phyloP scores from a whole-genome alignment of 495 filamentous ascomycete genomes.

The Rostrohypoxylon terebratum region DNA sequence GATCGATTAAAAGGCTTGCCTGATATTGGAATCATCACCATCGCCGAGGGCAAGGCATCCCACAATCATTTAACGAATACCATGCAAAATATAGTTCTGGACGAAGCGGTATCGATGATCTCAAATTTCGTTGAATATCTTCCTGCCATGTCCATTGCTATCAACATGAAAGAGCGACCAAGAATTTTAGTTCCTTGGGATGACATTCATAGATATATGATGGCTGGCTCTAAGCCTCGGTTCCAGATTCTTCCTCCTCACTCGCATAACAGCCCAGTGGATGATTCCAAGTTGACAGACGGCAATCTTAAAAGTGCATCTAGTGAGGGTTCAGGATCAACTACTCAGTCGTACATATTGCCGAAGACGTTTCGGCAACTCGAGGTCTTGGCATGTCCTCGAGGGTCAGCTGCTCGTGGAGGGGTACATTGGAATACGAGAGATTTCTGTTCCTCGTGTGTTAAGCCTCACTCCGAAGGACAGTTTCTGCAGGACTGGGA shows the following conservation, averaged over 20 bases:
- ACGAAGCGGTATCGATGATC: slow-evolving; percentile 74
- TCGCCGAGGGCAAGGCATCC: slow-evolving; percentile 63
- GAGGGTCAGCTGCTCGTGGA: slow-evolving; percentile 67
- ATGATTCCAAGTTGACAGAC: slow-evolving; percentile 41
- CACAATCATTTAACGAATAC: slow-evolving; percentile 56
- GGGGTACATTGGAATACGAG: slow-evolving; percentile 63
- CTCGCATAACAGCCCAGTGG: slow-evolving; percentile 55
- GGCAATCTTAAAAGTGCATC: slow-evolving; percentile 7
- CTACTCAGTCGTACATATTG: slow-evolving; percentile 46
- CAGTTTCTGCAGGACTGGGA: slow-evolving; percentile 75
- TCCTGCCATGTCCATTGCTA: slow-evolving; percentile 82
- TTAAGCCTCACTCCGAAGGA: slow-evolving; percentile 73
- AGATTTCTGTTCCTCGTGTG: slow-evolving; percentile 71
- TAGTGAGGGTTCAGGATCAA: slow-evolving; percentile 5
- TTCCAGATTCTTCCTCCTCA: slow-evolving; percentile 41
- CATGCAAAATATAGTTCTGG: slow-evolving; percentile 66
- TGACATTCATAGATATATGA: slow-evolving; percentile 50
- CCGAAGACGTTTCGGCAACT: slow-evolving; percentile 65
- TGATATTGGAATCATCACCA: slow-evolving; percentile 51
- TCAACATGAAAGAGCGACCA: slow-evolving; percentile 85
- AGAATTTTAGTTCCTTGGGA: slow-evolving; percentile 78
- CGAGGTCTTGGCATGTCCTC: slow-evolving; percentile 66
- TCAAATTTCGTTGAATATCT: slow-evolving; percentile 74
- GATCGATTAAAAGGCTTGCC: slow-evolving; percentile 39
- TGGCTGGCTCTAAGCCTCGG: slow-evolving; percentile 48